Conservation (phyloP, 331 rosid species). For the Telfairia occidentalis region DNA sequence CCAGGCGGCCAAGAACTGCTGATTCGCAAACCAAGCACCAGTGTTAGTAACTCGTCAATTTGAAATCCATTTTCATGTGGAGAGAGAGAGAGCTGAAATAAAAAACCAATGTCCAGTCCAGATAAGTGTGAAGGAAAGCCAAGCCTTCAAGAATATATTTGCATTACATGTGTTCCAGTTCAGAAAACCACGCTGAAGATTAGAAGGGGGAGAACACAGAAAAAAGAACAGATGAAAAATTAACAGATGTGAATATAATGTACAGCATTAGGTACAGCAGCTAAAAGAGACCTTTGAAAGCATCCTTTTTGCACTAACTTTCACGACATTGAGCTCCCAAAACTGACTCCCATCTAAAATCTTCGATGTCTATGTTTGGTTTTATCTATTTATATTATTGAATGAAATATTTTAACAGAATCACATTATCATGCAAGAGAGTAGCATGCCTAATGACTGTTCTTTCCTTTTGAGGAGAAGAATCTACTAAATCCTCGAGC, state of each 20-base stretch:
- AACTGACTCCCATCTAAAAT: constrained; percentile 15
- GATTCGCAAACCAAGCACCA: too few relatives aligned
- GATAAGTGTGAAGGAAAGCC: neutral
- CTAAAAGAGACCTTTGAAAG: constrained; percentile 7
- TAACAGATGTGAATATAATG: constrained; percentile 52
- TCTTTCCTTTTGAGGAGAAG: constrained; percentile 81
- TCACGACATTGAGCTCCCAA: constrained; percentile 17
- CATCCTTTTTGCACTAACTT: constrained; percentile 16
- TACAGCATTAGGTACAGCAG: constrained; percentile 76
- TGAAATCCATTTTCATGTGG: too few relatives aligned
- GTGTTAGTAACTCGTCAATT: too few relatives aligned
- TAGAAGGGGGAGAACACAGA: neutral
- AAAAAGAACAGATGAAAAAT: constrained; percentile 19
- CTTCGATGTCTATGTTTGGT: constrained; percentile 20
- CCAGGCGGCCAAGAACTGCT: neutral
- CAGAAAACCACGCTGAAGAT: neutral
- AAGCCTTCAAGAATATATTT: neutral
- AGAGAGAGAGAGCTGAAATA: too few relatives aligned
- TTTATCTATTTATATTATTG: constrained; percentile 23
- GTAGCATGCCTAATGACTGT: constrained; percentile 43
- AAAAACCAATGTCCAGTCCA: neutral
- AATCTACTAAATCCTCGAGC: constrained; percentile 79
- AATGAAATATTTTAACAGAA: constrained; percentile 15
- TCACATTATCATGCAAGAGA: constrained; percentile 15
- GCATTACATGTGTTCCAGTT: neutral